These are phyloP conservation scores for Blastomyces emzantsi DNA, from an alignment of 2,329 filamentous ascomycete genomes.

Conservation along the genomic window DNA sequence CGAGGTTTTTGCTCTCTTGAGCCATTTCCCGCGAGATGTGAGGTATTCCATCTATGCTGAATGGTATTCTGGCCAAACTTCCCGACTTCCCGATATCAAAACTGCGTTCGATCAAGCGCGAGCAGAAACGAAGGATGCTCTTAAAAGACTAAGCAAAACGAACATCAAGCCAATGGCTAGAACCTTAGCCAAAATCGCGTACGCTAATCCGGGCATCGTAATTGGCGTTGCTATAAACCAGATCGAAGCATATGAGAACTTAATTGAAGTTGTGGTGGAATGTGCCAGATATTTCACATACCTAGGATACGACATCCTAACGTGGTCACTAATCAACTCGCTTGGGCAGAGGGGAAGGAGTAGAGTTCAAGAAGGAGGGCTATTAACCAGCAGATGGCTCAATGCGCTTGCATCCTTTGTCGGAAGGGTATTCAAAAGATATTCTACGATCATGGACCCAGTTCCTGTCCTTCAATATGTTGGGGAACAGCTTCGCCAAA, in stretches of 20 bases:
- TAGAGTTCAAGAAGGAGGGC: slow-evolving; percentile 54
- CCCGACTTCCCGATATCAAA: slow-evolving; percentile 66
- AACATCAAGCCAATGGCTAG: slow-evolving; percentile 82
- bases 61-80: slow-evolving; percentile 76
- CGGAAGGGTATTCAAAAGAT: slow-evolving; percentile 79
- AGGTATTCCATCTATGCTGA: slow-evolving; percentile 88
- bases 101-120: slow-evolving; percentile 67
- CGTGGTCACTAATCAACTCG: slow-evolving; percentile 79
- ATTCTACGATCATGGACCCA: slow-evolving; percentile 65
- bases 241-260: slow-evolving; percentile 87
- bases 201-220: slow-evolving; percentile 81
- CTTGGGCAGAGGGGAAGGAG: slow-evolving; percentile 50
- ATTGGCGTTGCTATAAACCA: slow-evolving; percentile 83
- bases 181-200: slow-evolving; percentile 82
- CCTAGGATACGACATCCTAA: slow-evolving; percentile 83
- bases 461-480: slow-evolving; percentile 85
- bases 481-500: slow-evolving; percentile 67
- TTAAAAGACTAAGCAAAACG: slow-evolving; percentile 82
- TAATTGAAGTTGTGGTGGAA: slow-evolving; percentile 90
- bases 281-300: slow-evolving; percentile 91
- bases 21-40: slow-evolving; percentile 62
- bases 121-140: slow-evolving; percentile 70
- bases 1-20: slow-evolving; percentile 76
- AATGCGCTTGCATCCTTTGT: slow-evolving; percentile 84
- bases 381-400: slow-evolving; percentile 84